These are phyloP conservation scores for Suhomyces bribrorum DNA, from an alignment of 1,139 yeast species.

Conservation along the genomic window DNA sequence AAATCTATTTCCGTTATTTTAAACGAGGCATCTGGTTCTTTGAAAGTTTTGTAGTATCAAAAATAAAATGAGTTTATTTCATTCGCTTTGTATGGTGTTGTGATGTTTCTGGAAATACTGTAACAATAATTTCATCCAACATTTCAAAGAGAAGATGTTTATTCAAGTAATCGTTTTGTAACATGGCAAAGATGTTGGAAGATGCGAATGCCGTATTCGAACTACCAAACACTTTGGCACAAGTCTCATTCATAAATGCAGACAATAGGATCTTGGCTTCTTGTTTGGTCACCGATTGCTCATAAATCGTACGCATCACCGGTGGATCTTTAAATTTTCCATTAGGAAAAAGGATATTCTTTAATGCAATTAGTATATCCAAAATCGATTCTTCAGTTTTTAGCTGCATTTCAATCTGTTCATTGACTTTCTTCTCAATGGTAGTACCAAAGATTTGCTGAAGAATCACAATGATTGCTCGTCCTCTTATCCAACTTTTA, in stretches of 20 bases:
- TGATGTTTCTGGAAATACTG: slow-evolving; percentile 38
- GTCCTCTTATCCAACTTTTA: slow-evolving; percentile 78
- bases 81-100: no score
- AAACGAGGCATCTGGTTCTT: no score
- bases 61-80: no score
- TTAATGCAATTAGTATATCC: slow-evolving; percentile 44
- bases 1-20: no score
- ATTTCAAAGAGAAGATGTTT: slow-evolving; percentile 62
- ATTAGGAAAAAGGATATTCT: slow-evolving; percentile 63
- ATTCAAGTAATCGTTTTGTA: slow-evolving; percentile 75
- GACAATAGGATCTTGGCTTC: slow-evolving; percentile 63
- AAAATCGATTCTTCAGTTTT: slow-evolving; percentile 52
- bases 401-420: slow-evolving; percentile 33
- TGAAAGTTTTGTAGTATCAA: no score
- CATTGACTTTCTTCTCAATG: slow-evolving; percentile 68
- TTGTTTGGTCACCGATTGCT: slow-evolving; percentile 53
- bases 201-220: slow-evolving; percentile 67
- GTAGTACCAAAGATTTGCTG: slow-evolving; percentile 90
- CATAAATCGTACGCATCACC: slow-evolving; percentile 47
- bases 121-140: slow-evolving; percentile 50
- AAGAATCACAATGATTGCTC: slow-evolving; percentile 76
- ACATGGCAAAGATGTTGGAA: slow-evolving; percentile 56
- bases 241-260: slow-evolving; percentile 60
- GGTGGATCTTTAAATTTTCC: slow-evolving; percentile 54
- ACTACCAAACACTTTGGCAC: slow-evolving; percentile 75